Conservation (phyloP, 768 basidiomycete species). For the Rhizopogon vinicolor region DNA sequence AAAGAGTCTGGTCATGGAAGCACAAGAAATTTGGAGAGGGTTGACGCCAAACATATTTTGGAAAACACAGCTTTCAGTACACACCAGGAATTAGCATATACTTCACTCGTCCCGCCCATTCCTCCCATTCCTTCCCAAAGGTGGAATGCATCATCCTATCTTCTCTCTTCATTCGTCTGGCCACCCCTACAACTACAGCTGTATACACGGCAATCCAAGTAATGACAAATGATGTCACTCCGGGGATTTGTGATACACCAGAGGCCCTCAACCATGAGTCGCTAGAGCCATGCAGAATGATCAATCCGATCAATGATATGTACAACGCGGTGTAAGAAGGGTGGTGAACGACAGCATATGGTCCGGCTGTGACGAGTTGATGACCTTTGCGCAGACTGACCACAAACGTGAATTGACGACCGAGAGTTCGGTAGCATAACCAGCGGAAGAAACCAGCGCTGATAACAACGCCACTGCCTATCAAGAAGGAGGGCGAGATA, state of each 20-base stretch:
- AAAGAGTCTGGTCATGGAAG: too few relatives aligned
- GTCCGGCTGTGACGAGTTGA: constrained; percentile 12
- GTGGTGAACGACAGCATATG: constrained; percentile 17
- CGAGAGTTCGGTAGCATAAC: constrained; percentile 27
- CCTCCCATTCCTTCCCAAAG: constrained; percentile 25
- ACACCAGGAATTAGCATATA: constrained; percentile 29
- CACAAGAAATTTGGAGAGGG: not conserved
- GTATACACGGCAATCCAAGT: not conserved
- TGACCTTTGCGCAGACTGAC: constrained; percentile 15
- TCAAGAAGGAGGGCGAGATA: constrained; percentile 5
- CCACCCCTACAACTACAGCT: not conserved
- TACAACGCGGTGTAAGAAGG: constrained; percentile 13
- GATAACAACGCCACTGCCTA: constrained; percentile 12
- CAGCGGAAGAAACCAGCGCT: constrained; percentile 17
- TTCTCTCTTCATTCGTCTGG: constrained; percentile 12
- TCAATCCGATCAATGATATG: not conserved
- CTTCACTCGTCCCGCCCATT: constrained; percentile 24
- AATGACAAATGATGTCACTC: not conserved
- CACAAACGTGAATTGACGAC: constrained; percentile 14
- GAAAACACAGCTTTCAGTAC: constrained; percentile 11
- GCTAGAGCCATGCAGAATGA: not conserved
- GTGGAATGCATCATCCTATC: constrained; percentile 23
- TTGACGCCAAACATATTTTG: not conserved
- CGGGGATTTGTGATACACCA: constrained; percentile 4
- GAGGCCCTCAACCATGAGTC: constrained; percentile 12